Base-by-base conservation (phyloP, 208 protist species). In the Acanthamoeba lugdunensis region DNA sequence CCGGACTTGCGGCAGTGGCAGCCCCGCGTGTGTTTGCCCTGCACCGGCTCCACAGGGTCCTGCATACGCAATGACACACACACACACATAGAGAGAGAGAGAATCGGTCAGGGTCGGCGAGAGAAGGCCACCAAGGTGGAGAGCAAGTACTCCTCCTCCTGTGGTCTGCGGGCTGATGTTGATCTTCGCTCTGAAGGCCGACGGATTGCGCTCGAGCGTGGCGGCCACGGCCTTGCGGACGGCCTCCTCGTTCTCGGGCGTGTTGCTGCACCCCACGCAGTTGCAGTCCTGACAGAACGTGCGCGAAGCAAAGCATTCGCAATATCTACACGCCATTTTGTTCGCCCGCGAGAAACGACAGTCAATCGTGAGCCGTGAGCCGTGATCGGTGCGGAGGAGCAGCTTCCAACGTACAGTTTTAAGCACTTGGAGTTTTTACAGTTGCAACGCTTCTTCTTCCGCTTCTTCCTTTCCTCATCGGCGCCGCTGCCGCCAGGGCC, bases 1-100 rank as follows among this genome's bases (percentile, higher is more conserved):
- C 85, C 67, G 28, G 92, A 95, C 81, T 94, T 97, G 37, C 94
- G 93, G 82, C 96, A 97, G 81, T 96, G 91, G 75, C 96, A 97
- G n/a, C 96, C 96, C 75, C 77, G 95, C 23, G 41, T 48, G 58
- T 96, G 96, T 63, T 95, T 96, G 56, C 87, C 94, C 9, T 65
- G 54, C 45, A 84, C 33, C 48, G 90, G 90, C 33, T 93, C 90
- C 25, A 79, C 90, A 0, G 90, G 28, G n/a, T 93, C 90, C 67
- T 93, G 50, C 56, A 0, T 50, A 52, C 16, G 18, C 11, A 13
- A 56, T 18, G 16, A 16, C 52, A 56, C 52, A 56, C 52, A 56
- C 50, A 3, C 65, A 9, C 54, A 58, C 14, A 61, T n/a, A n/a
- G n/a, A n/a, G n/a, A n/a, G 21, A 45, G 41, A 1, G 50, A 87